Evolutionary conservation across 441 rosid genomes (phyloP).

Genomic region (Populus hybrid): DNA sequence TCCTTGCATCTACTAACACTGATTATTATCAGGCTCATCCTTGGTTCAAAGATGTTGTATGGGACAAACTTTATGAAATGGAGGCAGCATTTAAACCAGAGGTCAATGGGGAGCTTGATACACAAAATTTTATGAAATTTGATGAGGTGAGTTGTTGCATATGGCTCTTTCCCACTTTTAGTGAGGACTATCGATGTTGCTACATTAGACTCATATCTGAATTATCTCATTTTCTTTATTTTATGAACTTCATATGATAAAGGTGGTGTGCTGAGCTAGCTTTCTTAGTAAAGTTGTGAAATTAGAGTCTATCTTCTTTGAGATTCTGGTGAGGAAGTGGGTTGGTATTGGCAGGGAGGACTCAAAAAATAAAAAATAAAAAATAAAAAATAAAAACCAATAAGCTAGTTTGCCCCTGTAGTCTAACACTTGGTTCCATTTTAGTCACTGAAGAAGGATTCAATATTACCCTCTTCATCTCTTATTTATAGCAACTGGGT

Average conservation of each 20-base stretch:
- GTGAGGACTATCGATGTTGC: not conserved
- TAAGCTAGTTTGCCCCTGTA: not conserved
- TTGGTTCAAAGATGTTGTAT: slow-evolving; percentile 78
- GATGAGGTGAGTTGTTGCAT: slow-evolving; percentile 59
- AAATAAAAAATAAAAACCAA: too few relatives aligned
- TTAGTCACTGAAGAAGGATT: not conserved
- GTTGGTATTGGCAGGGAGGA: not conserved
- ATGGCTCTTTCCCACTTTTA: not conserved
- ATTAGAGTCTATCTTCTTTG: not conserved
- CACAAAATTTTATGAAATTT: slow-evolving; percentile 94
- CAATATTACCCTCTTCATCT: not conserved
- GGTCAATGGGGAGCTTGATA: slow-evolving; percentile 88
- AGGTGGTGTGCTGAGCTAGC: not conserved
- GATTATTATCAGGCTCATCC: slow-evolving; percentile 68
- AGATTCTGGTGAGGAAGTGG: not conserved
- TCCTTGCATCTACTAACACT: slow-evolving; percentile 20
- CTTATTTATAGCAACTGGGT: not conserved
- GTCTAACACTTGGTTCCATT: not conserved
- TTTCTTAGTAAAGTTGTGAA: not conserved
- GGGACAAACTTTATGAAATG: slow-evolving; percentile 84
- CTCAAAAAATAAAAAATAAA: not conserved
- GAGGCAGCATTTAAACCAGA: slow-evolving; percentile 96
- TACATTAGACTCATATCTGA: not conserved
- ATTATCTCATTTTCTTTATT: not conserved
- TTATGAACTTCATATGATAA: not conserved